A percentile compares a stretch with the other conserved stretches of the same genome.
These are phyloP conservation scores for Prunus kanzakura DNA, from an alignment of 306 rosid genomes.

Conservation along the genomic window DNA sequence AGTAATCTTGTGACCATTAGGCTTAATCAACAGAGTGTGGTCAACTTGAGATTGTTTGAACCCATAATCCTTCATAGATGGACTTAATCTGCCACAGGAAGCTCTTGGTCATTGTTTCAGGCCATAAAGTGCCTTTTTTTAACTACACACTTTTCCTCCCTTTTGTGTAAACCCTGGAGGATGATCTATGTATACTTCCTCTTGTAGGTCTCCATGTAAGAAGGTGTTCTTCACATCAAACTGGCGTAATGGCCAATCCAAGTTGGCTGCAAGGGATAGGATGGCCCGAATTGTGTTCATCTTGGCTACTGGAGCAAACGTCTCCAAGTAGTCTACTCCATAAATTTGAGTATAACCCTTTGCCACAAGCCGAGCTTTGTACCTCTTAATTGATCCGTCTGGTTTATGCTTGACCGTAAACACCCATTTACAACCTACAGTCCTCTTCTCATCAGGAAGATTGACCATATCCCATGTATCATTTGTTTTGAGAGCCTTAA, in stretches of 20 bases:
- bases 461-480: too few relatives aligned
- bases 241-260: background rate
- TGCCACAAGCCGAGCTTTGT: too few relatives aligned
- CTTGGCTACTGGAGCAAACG: background rate
- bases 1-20: background rate
- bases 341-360: too few relatives aligned
- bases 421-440: too few relatives aligned
- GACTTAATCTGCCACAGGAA: too few relatives aligned
- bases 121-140: background rate
- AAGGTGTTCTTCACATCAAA: background rate
- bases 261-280: background rate
- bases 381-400: too few relatives aligned
- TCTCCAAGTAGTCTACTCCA: too few relatives aligned
- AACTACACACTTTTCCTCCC: background rate
- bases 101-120: too few relatives aligned
- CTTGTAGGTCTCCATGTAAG: background rate
- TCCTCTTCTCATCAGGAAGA: too few relatives aligned
- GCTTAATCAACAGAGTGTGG: background rate
- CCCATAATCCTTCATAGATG: background rate
- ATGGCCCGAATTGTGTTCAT: background rate
- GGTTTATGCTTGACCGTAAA: too few relatives aligned
- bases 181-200: background rate
- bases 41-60: background rate
- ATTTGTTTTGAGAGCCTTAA: too few relatives aligned
- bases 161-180: background rate